Percentiles rank a stretch among this genome's conserved stretches.
These are phyloP conservation scores for Lactifluus rugatus DNA, from an alignment of 768 basidiomycete species.

Conservation along the genomic window DNA sequence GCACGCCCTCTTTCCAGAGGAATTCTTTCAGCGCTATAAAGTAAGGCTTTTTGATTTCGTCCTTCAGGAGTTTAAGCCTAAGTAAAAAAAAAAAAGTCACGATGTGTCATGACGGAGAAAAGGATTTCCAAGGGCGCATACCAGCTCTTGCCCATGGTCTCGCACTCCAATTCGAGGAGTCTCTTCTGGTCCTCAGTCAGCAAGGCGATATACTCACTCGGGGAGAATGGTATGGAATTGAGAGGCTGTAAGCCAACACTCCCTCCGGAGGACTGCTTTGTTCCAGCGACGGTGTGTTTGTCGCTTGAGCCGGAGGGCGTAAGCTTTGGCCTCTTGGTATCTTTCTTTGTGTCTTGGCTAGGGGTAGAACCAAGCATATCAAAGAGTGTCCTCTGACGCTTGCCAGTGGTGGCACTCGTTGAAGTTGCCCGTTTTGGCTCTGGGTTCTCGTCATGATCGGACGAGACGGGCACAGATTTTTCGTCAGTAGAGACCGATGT, in stretches of 20 bases:
- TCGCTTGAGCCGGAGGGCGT: conserved; percentile 4
- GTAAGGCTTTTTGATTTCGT: conserved; percentile 69
- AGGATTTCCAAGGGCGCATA: conserved; percentile 24
- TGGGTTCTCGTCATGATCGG: background rate
- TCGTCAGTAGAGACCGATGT: background rate
- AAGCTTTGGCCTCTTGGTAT: conserved; percentile 42
- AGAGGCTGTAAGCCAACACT: conserved; percentile 27
- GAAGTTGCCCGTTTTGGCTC: conserved; percentile 3
- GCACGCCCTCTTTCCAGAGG: conserved; percentile 56
- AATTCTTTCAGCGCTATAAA: conserved; percentile 64
- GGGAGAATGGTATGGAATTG: conserved; percentile 63
- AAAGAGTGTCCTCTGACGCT: conserved; percentile 54
- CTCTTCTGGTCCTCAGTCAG: conserved; percentile 48
- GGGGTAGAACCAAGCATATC: conserved; percentile 46
- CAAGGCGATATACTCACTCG: conserved; percentile 41
- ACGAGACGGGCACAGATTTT: background rate
- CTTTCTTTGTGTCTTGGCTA: conserved; percentile 25
- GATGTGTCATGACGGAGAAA: background rate
- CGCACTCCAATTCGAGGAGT: conserved; percentile 58
- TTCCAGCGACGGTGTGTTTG: background rate
- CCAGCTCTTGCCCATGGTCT: conserved; percentile 69
- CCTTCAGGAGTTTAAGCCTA: conserved; percentile 67
- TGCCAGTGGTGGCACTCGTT: conserved; percentile 19
- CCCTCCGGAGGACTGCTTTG: background rate
- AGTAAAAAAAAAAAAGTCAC: background rate